Base-by-base conservation (phyloP, 2,329 filamentous ascomycete genomes). In the Cladophialophora exuberans region DNA sequence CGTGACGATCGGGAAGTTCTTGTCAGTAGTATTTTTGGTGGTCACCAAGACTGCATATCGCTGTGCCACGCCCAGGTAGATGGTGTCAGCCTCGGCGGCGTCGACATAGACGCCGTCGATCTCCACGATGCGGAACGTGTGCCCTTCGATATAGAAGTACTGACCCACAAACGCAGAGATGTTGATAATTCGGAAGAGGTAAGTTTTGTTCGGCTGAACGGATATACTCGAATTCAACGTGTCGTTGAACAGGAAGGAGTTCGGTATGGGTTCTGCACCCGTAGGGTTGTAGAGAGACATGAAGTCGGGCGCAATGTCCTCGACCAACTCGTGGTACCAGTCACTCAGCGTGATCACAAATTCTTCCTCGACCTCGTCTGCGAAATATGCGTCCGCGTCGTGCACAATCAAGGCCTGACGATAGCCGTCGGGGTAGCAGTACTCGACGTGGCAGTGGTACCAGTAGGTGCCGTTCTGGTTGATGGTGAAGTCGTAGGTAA, bases 161-260 rank as follows among this genome's bases (percentile, higher is more conserved):
- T 80, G 78, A 18, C 70, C 72, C 1, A 75, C 77, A 69, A 92
- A 91, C 7, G 87, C 87, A 13, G 84, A 87, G 11, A 90, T 84
- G 63, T 91, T 92, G 66, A 89, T 77, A 62, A 91, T 73, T 23
- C 86, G 85, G 64, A 93, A 77, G n/a, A 90, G 73, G 56, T 92
- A 92, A 0, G 85, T 91, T 60, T 83, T 88, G 1, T 83, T 81
- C 0, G 87, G 81, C 60, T 85, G 65, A 6, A 91, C 80, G 0
- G 76, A 56, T 6, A 90, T 66, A 1, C 71, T 81, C 4, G 83
- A 69, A 54, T 85, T 80, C 59, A 80, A 77, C 0, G 83, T 86
- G 58, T 92, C 86, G 49, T 89, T 89, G 63, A 89, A 77, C 10
- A 89, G 73, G 1, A 82, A 82, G 2, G 83, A 78, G 18, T 88